Evolutionary conservation across 1,139 yeast genomes (phyloP), one percentile per base, ranked within the genome.

Genomic region (Yamadazyma blattariae): DNA sequence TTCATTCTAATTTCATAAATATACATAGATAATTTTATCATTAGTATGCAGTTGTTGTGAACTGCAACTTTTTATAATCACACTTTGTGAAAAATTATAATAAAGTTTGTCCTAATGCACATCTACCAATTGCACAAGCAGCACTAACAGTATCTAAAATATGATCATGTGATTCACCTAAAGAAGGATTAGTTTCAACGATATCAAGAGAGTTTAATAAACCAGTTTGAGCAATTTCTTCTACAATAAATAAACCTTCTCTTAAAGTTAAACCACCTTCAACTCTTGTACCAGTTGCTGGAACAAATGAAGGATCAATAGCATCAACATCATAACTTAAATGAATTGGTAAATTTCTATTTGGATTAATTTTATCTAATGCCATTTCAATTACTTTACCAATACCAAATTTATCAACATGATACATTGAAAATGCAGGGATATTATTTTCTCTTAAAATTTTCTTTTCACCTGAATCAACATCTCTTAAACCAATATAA

Each of bases 251-350:
- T 56, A 94, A 75, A 32, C 96, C 97, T 64, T 92, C 98, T 66
- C 98, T 77, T 61, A 92, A 74, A 7, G 96, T 82, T 45, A 92
- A 72, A 3, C 98, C 98, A 44, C 97, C 97, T 57, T 96, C 82
- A 14, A 92, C 98, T 38, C 97, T 90, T 2, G 98, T 92, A 38
- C 98, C 98, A 2, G 98, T 92, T 27, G 97, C 96, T 21, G 97
- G 97, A 12, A 94, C 97, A 55, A 72, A 88, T 44, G 80, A 73
- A 33, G 98, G 98, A 61, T 92, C 98, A 45, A 92, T 82, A 30
- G 97, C 97, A 61, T 92, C 98, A 33, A 92, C 97, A 56, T 92
- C 98, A 58, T 90, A 92, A 25, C 95, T 83, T 50, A 94, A 66
- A 65, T 92, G 97, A 46, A 92, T 74, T 27, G 98, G 97, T 30